Base-by-base conservation (phyloP, 192 early-diverging fungal species). In the Coemansia sp. region DNA sequence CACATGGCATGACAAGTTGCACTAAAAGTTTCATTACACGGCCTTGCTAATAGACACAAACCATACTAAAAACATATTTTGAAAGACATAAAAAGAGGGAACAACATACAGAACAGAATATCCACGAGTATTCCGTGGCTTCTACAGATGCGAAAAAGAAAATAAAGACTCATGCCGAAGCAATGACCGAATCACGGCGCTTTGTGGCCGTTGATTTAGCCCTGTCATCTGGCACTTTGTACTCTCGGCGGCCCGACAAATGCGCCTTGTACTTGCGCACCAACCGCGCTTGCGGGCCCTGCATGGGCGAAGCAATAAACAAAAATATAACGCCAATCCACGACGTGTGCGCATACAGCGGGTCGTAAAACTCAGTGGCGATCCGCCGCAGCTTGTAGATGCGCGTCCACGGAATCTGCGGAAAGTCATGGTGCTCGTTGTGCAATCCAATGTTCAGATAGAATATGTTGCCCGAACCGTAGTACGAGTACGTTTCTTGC, bases 351-450 rank as follows among this genome's bases (percentile, higher is more conserved):
- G 87, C 88, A 6, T 86, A 79, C 44, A 96, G 70, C 47, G 81
- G 81, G 65, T 98, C 89, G 81, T 98, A 98, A 70, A 90, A 96
- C 75, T 96, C 93, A 34, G 87, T 83, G 9, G 96, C 96, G 28
- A 92, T 83, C 21, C 83, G 82, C 24, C 87, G 84, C 59, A 96
- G 70, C 23, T 84, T 79, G n/a, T 93, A 94, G 25, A 98, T 85
- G 63, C 86, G 84, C 21, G 90, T 87, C 90, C 94, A 95, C 28
- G 94, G 89, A 54, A 96, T 85, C 62, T 85, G 74, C 42, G 82
- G 87, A 82, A 96, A 97, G 76, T 98, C 96, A 80, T 98, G 94
- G 86, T 98, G 96, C 84, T 98, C 96, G 74, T 93, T 96, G 81
- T 98, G 96, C 75, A 92, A 93, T 42, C 96, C 96, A 67, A 96